phyloP scores from a whole-genome alignment of 202 grass and related monocot genomes.

The Digitaria exilis region DNA sequence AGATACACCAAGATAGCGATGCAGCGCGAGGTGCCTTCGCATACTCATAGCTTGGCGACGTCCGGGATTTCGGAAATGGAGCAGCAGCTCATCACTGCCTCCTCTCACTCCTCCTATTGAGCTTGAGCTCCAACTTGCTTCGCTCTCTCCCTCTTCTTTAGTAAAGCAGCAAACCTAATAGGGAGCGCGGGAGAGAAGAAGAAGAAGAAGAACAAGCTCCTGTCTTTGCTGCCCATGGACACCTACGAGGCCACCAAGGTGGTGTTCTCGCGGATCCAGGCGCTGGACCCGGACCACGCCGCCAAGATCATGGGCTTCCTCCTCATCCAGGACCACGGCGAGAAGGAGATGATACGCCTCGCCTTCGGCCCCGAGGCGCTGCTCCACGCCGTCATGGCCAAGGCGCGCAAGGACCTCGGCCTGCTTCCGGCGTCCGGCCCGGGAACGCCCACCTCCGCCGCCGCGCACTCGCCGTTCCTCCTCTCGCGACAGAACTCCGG shows the following conservation, averaged over 20 bases:
- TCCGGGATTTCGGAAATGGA: conserved; percentile 29
- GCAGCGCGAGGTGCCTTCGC: conserved; percentile 34
- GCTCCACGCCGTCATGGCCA: conserved; percentile 71
- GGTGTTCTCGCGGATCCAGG: conserved; percentile 96
- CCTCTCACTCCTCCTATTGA: not conserved
- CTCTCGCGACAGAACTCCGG: conserved; percentile 79
- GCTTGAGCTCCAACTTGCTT: not conserved
- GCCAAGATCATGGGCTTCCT: conserved; percentile 92
- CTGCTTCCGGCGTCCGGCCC: conserved; percentile 49
- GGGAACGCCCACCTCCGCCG: conserved; percentile 47
- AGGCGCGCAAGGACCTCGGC: conserved; percentile 81
- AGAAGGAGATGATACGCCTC: conserved; percentile 98
- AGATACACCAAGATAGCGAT: conserved; percentile 16
- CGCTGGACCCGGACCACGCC: conserved; percentile 82
- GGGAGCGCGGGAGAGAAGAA: not conserved
- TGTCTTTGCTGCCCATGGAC: conserved; percentile 52
- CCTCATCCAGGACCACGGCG: conserved; percentile 93
- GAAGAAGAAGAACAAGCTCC: not conserved
- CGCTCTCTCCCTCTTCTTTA: not conserved
- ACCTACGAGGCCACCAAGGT: conserved; percentile 93
- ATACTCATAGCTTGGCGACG: not conserved
- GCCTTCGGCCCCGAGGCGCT: conserved; percentile 89
- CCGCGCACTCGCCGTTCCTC: conserved; percentile 46
- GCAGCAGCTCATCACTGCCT: conserved; percentile 5
- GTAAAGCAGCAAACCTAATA: not conserved